Conservation (phyloP, 352 stramenopile species). For the Hyaloperonospora brassicae region DNA sequence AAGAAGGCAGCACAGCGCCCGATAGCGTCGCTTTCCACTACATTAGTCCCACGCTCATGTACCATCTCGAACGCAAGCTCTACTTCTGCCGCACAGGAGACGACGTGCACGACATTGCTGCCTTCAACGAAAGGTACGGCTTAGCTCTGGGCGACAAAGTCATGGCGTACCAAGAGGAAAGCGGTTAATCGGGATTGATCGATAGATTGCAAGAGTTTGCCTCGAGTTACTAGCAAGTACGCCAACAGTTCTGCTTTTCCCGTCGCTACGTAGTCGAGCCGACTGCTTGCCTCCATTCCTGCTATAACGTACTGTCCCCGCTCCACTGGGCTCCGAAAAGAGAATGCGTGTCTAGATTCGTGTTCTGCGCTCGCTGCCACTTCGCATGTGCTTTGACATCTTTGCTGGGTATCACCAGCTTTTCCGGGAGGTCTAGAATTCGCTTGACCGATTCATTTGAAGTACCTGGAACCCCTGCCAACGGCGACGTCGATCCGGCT, state of each 20-base stretch:
- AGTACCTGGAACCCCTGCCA: slow-evolving; percentile 20
- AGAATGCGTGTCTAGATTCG: slow-evolving; percentile 38
- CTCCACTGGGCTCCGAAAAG: slow-evolving; percentile 39
- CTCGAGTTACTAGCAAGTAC: too few species aligned
- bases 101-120: slow-evolving; percentile 32
- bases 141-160: slow-evolving; percentile 40
- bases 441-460: slow-evolving; percentile 32
- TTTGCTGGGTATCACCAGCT: slow-evolving; percentile 51
- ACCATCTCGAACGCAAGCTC: slow-evolving; percentile 62
- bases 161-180: slow-evolving; percentile 34
- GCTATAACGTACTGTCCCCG: too few species aligned
- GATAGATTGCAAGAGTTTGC: too few species aligned
- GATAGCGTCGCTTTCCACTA: slow-evolving; percentile 79
- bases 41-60: slow-evolving; percentile 60
- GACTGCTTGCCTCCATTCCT: too few species aligned
- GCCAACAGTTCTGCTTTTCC: too few species aligned
- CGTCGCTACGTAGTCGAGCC: too few species aligned
- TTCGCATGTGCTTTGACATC: slow-evolving; percentile 40
- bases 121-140: slow-evolving; percentile 50
- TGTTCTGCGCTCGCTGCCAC: slow-evolving; percentile 41
- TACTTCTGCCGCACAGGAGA: slow-evolving; percentile 58
- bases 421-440: slow-evolving; percentile 61
- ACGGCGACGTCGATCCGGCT: slow-evolving; percentile 26
- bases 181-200: too few species aligned
- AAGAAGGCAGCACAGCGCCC: slow-evolving; percentile 41